Conservation (phyloP, 2,329 filamentous ascomycete species). For the Fusarium subtropicale region DNA sequence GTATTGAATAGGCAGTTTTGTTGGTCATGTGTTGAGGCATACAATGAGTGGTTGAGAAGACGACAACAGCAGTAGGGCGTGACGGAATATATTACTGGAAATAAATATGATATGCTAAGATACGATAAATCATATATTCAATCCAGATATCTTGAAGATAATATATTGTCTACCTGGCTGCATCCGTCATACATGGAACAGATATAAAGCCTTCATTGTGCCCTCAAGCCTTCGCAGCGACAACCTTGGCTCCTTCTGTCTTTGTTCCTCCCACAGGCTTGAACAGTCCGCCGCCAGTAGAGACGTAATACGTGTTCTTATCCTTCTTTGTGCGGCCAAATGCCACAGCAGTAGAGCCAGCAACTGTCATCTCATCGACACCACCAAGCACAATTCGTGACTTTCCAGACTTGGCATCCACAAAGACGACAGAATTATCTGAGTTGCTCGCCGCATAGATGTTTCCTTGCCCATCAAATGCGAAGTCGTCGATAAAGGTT, state of each 20-base stretch:
- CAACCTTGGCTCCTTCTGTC: slow-evolving; percentile 40
- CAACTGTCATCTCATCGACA: slow-evolving; percentile 30
- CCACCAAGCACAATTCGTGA: slow-evolving; percentile 31
- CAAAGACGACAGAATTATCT: slow-evolving; percentile 38
- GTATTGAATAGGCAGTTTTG: background rate
- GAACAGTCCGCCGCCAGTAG: slow-evolving; percentile 27
- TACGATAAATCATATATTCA: too few species aligned
- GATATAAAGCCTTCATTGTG: too few species aligned
- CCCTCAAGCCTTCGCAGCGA: slow-evolving; percentile 11
- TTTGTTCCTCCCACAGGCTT: slow-evolving; percentile 31
- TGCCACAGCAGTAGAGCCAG: slow-evolving; percentile 37
- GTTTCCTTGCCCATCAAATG: slow-evolving; percentile 31
- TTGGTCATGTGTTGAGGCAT: background rate
- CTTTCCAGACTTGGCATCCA: slow-evolving; percentile 25
- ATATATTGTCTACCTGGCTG: too few species aligned
- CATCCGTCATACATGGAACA: too few species aligned
- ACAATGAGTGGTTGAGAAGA: background rate
- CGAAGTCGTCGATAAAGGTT: slow-evolving; percentile 42
- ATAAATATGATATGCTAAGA: too few species aligned
- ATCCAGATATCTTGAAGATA: too few species aligned
- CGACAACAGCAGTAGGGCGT: background rate
- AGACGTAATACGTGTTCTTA: slow-evolving; percentile 29
- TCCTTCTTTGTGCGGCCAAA: slow-evolving; percentile 33
- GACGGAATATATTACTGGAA: background rate
- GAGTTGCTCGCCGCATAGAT: slow-evolving; percentile 41